Percentiles rank a stretch among this genome's conserved stretches.
phyloP scores from a whole-genome alignment of 352 stramenopile genomes.

The Pythium coloratum region DNA sequence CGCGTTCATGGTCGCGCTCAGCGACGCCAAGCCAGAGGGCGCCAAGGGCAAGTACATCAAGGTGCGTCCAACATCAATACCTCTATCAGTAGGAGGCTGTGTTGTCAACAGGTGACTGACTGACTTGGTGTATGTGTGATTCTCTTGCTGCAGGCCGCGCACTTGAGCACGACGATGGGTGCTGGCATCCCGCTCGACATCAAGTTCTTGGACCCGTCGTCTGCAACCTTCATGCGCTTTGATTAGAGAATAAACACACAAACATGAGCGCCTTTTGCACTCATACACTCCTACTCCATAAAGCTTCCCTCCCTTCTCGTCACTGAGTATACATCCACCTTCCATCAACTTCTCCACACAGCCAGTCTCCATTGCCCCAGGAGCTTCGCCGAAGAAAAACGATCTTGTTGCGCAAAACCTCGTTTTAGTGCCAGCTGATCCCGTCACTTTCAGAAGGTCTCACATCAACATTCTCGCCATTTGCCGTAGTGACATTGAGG shows the following conservation, averaged over 20 bases:
- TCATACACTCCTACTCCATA: background rate
- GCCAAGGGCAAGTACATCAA: constrained; percentile 95
- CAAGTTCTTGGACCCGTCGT: constrained; percentile 84
- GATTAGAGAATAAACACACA: constrained; percentile 47
- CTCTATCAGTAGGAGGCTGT: background rate
- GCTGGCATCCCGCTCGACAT: constrained; percentile 73
- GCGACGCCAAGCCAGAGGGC: constrained; percentile 89
- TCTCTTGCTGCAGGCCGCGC: constrained; percentile 35
- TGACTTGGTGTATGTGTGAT: background rate
- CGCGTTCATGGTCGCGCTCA: constrained; percentile 91
- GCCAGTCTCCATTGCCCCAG: background rate
- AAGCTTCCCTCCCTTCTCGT: background rate
- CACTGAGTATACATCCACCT: background rate
- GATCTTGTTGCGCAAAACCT: constrained; percentile 4
- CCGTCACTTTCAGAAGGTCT: background rate
- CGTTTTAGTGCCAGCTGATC: constrained; percentile 1
- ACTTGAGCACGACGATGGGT: constrained; percentile 89
- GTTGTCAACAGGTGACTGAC: background rate
- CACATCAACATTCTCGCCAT: constrained; percentile 3
- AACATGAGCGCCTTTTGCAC: constrained; percentile 8
- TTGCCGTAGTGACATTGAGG: background rate
- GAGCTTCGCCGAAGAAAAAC: background rate
- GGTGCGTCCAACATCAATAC: constrained; percentile 24
- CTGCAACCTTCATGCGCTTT: constrained; percentile 86
- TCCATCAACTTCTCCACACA: background rate